Conservation (phyloP, 1,284 basidiomycete species). For the Marasmius sp. region DNA sequence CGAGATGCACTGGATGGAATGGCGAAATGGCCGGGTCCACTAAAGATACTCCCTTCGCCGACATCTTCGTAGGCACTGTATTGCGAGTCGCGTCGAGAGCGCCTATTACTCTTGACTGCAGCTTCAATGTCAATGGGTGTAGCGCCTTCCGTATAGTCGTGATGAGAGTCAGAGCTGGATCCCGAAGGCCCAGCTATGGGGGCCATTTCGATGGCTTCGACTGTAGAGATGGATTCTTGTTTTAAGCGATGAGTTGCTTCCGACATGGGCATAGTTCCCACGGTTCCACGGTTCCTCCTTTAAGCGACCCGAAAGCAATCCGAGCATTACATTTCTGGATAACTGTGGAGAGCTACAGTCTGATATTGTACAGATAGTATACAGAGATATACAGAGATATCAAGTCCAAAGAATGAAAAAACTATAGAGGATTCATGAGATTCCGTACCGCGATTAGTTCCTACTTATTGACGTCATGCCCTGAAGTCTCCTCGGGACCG, state of each 20-base stretch:
- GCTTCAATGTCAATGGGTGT: conserved; percentile 69
- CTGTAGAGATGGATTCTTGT: neutral
- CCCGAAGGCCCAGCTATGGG: conserved; percentile 34
- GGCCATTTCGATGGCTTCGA: conserved; percentile 37
- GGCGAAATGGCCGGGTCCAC: conserved; percentile 68
- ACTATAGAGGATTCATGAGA: too few relatives aligned
- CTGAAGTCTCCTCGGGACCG: too few relatives aligned
- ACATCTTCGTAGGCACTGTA: conserved; percentile 57
- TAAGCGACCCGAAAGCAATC: too few relatives aligned
- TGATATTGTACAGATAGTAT: too few relatives aligned
- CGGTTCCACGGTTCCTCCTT: neutral
- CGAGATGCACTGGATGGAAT: conserved; percentile 77
- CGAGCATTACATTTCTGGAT: too few relatives aligned
- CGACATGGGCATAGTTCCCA: neutral
- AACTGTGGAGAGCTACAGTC: too few relatives aligned
- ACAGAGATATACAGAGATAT: too few relatives aligned
- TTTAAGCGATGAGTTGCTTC: neutral
- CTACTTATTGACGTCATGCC: too few relatives aligned
- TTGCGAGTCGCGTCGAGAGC: conserved; percentile 65
- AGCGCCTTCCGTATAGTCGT: conserved; percentile 82
- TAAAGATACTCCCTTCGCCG: conserved; percentile 67
- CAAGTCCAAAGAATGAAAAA: too few relatives aligned
- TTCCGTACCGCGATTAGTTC: too few relatives aligned
- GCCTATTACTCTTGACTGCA: conserved; percentile 49
- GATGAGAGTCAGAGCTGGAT: conserved; percentile 22